Percentiles rank a stretch among this genome's conserved stretches.
These are phyloP conservation scores for Litsea cubeba DNA, from an alignment of 164 flowering plant genomes.

Conservation along the genomic window DNA sequence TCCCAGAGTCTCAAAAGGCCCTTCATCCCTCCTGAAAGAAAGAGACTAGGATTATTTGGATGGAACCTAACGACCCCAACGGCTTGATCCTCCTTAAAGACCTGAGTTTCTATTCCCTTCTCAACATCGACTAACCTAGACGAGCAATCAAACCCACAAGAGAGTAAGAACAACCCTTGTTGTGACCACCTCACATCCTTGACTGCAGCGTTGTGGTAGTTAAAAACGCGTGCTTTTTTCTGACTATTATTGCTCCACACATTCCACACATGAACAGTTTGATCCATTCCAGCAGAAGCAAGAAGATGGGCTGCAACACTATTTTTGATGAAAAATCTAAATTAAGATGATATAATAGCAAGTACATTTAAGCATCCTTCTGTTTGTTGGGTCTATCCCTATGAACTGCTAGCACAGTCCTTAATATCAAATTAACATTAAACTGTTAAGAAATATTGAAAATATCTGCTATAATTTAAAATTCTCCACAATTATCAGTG, in stretches of 20 bases:
- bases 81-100: slow-evolving; percentile 67
- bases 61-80: slow-evolving; percentile 70
- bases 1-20: slow-evolving; percentile 81
- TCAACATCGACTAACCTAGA: slow-evolving; percentile 77
- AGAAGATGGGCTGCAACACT: slow-evolving; percentile 84
- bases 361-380: not conserved
- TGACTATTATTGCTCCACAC: slow-evolving; percentile 62
- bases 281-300: slow-evolving; percentile 97
- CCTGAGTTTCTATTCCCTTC: slow-evolving; percentile 57
- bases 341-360: not conserved
- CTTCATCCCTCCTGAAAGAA: slow-evolving; percentile 78
- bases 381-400: too few species aligned
- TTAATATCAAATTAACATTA: too few species aligned
- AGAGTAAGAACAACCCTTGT: slow-evolving; percentile 63
- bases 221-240: slow-evolving; percentile 47
- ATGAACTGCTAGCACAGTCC: too few species aligned
- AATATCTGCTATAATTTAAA: too few species aligned
- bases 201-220: slow-evolving; percentile 67
- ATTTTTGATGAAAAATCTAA: slow-evolving; percentile 20
- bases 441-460: too few species aligned
- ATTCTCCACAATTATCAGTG: too few species aligned
- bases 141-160: slow-evolving; percentile 87
- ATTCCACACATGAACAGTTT: slow-evolving; percentile 74
- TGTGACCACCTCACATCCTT: slow-evolving; percentile 84
- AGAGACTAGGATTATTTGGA: slow-evolving; percentile 58